Conservation (phyloP, 148 eudicot genomes). For the Rhododendron mucronatum region DNA sequence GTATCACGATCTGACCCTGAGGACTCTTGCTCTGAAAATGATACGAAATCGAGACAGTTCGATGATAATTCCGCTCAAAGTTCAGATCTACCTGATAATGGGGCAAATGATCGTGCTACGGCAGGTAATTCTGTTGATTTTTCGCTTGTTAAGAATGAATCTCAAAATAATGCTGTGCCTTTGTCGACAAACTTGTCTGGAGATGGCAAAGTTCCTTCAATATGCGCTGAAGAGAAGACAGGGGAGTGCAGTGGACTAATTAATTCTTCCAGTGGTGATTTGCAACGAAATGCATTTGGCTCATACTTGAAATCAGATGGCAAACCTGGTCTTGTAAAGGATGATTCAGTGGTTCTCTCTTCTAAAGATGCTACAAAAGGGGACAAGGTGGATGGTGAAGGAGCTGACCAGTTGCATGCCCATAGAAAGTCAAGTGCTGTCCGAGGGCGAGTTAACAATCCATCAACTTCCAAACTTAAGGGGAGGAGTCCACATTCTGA, state of each 20-base stretch:
- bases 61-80: slow-evolving; percentile 23
- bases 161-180: slow-evolving; percentile 4
- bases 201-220: slow-evolving; percentile 14
- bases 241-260: slow-evolving; percentile 4
- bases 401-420: slow-evolving; percentile 12
- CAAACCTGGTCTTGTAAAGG: neutral
- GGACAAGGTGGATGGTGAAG: slow-evolving; percentile 1
- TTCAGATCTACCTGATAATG: neutral
- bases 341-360: slow-evolving; percentile 13
- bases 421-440: slow-evolving; percentile 2
- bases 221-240: slow-evolving; percentile 7
- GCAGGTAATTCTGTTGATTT: slow-evolving; percentile 5
- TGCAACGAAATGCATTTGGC: slow-evolving; percentile 2
- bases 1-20: slow-evolving; percentile 51
- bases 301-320: neutral
- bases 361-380: slow-evolving; percentile 16
- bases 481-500: neutral
- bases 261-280: neutral
- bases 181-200: slow-evolving; percentile 4
- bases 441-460: neutral
- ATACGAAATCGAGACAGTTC: slow-evolving; percentile 11
- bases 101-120: slow-evolving; percentile 7
- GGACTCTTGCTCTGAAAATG: slow-evolving; percentile 29
- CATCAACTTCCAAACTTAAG: neutral
- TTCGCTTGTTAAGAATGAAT: neutral